These are phyloP conservation scores for Botrytis fabae DNA, from an alignment of 2,329 filamentous ascomycete species.

Conservation along the genomic window DNA sequence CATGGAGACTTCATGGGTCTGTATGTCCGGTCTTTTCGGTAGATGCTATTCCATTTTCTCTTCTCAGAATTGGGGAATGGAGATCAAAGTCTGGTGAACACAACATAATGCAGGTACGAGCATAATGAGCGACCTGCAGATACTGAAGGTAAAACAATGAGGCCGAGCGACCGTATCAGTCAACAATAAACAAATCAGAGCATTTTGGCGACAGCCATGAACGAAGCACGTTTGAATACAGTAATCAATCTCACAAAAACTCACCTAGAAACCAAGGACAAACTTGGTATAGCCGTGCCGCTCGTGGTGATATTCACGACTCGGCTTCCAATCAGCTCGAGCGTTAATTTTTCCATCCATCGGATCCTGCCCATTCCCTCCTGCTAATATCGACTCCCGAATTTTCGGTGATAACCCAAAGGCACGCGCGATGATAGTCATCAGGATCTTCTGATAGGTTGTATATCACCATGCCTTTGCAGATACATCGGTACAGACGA, in stretches of 20 bases:
- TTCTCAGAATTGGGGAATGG: constrained; percentile 11
- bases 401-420: background rate
- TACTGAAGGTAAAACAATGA: background rate
- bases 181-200: constrained; percentile 10
- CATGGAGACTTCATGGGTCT: background rate
- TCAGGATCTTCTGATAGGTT: constrained; percentile 6
- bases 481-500: background rate
- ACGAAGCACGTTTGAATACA: background rate
- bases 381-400: constrained; percentile 8
- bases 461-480: background rate
- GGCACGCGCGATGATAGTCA: background rate
- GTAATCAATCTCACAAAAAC: background rate
- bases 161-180: background rate
- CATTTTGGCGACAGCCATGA: background rate
- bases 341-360: constrained; percentile 1
- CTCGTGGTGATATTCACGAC: background rate
- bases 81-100: constrained; percentile 20
- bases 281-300: constrained; percentile 3
- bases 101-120: constrained; percentile 23
- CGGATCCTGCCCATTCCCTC: background rate
- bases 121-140: constrained; percentile 15
- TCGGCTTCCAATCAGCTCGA: background rate
- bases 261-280: background rate
- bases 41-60: constrained; percentile 11
- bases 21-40: constrained; percentile 6